Evolutionary conservation across 2,329 filamentous ascomycete species (phyloP).

Genomic region (Onygenales sp.): DNA sequence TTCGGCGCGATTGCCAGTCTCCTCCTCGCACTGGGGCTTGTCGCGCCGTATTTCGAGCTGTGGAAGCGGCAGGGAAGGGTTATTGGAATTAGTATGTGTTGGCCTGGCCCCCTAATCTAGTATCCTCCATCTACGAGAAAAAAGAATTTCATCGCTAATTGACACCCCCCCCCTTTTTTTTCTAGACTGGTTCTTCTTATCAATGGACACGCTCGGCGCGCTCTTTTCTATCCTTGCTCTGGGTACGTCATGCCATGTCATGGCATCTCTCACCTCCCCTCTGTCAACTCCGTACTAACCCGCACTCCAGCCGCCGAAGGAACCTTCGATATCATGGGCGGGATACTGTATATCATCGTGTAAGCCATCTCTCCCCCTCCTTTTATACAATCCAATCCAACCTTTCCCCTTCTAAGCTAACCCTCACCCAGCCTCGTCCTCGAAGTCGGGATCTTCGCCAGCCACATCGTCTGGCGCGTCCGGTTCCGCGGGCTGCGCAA

Average conservation of each 20-base stretch:
- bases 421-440: conserved; percentile 39
- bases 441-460: conserved; percentile 51
- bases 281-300: not conserved
- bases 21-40: conserved; percentile 46
- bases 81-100: conserved; percentile 46
- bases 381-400: not conserved
- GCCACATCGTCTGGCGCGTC: conserved; percentile 50
- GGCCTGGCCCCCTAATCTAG: too few species aligned
- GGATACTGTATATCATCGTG: conserved; percentile 52
- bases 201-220: conserved; percentile 52
- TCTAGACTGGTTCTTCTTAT: conserved; percentile 46
- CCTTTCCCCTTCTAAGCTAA: too few species aligned
- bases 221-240: conserved; percentile 56
- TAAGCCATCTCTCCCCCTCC: conserved; percentile 24
- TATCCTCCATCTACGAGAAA: not conserved
- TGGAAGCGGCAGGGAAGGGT: conserved; percentile 54
- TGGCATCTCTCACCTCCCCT: not conserved
- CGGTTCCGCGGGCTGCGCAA: conserved; percentile 45
- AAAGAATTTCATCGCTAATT: conserved; percentile 7
- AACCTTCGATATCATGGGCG: conserved; percentile 53
- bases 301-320: conserved; percentile 44
- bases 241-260: conserved; percentile 28
- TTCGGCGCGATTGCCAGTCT: conserved; percentile 51
- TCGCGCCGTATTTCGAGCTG: conserved; percentile 54
- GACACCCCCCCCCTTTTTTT: not conserved